Base-by-base conservation (phyloP, 1,284 basidiomycete species). In the Ganoderma sinense region DNA sequence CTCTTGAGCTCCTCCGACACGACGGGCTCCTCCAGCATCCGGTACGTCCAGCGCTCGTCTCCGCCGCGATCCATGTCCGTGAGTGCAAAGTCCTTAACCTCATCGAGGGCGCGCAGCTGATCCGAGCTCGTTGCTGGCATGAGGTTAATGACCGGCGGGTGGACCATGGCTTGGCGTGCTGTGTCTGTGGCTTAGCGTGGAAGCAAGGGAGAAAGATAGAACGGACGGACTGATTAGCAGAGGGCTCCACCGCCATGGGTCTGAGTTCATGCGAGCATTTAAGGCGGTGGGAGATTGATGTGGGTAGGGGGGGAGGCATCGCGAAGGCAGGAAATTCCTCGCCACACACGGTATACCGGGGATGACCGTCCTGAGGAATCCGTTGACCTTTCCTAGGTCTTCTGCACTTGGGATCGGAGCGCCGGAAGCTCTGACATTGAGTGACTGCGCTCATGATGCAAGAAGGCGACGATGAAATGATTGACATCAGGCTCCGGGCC, bases 41-140 rank as follows among this genome's bases (percentile, higher is more conserved):
- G 85, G 75, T 89, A 91, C 16, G 84, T 85, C 87, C 88, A 91
- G 48, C 85, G 83, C 69, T 82, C 84, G 75, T 75, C 83, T 68
- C 85, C 87, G 69, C 83, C 82, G 64, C 82, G 83, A 69, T 86
- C 89, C 81, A 91, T 86, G 79, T 91, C 87, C 5, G 89, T 91
- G 48, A 82, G 81, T 36, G 80, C 80, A 71, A 88, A 88, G 72
- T 87, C 79, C 74, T 82, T 83, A 66, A 88, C 87, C 74, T 88
- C 87, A 60, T 84, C 81, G 68, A 88, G 77, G 8, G 87, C 87
- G 61, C 82, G 83, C 58, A 84, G 80, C 72, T 86, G 82, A 66
- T 89, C 88, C 5, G 82, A 78, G 64, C 84, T 82, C 20, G 81
- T 85, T 13, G 87, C 87, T 16, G 84, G 80, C 53, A 80, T 72